Conservation (phyloP, 805 yeast species). For the Schwanniomyces occidentalis region DNA sequence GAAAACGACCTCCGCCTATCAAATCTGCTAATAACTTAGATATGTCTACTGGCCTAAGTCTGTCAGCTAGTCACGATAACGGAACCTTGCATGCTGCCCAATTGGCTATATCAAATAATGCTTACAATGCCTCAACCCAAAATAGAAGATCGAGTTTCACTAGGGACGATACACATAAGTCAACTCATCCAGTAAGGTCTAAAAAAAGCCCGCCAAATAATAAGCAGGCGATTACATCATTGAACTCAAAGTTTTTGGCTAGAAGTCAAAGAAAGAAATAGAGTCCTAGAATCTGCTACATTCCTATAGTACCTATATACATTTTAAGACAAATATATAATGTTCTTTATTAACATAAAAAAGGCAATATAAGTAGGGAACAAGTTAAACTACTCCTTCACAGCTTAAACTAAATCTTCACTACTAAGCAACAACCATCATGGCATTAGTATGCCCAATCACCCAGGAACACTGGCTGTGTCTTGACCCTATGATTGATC, state of each 20-base stretch:
- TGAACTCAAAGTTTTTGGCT: slow-evolving; percentile 63
- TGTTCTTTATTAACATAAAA: neutral
- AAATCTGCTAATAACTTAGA: slow-evolving; percentile 16
- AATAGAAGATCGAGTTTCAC: slow-evolving; percentile 39
- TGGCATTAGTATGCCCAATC: too few relatives aligned
- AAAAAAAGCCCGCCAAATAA: slow-evolving; percentile 2
- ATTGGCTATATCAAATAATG: slow-evolving; percentile 38
- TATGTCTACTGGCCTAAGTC: slow-evolving; percentile 32
- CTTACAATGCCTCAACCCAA: slow-evolving; percentile 19
- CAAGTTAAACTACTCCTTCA: neutral
- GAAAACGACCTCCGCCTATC: slow-evolving; percentile 36
- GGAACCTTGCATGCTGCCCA: slow-evolving; percentile 45
- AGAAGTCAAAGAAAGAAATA: slow-evolving; percentile 50
- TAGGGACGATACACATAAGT: slow-evolving; percentile 20
- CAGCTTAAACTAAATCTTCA: too few relatives aligned
- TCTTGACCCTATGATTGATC: too few relatives aligned
- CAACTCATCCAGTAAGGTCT: neutral
- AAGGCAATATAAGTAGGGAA: neutral
- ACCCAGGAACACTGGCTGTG: too few relatives aligned
- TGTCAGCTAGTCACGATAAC: slow-evolving; percentile 11
- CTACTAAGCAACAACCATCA: too few relatives aligned
- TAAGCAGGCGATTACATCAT: slow-evolving; percentile 42
- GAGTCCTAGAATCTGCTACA: slow-evolving; percentile 3
- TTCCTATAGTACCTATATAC: neutral
- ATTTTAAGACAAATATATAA: neutral